A percentile compares a stretch with the other conserved stretches of the same genome.
These are phyloP conservation scores for Strobilomyces dryophilus DNA, from an alignment of 768 basidiomycete genomes.

Conservation along the genomic window DNA sequence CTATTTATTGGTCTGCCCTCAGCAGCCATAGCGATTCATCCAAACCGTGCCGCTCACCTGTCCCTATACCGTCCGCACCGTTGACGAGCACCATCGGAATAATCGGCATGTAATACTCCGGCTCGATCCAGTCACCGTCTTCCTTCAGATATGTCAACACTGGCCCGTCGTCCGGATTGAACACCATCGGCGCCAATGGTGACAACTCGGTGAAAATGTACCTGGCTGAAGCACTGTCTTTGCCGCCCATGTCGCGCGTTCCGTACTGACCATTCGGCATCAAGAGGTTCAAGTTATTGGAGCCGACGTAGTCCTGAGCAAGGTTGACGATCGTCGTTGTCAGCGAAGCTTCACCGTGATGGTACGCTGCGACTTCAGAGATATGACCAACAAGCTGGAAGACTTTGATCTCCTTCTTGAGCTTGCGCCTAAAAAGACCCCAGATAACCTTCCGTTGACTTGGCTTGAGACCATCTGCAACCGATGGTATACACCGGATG, in stretches of 20 bases:
- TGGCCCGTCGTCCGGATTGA: constrained; percentile 80
- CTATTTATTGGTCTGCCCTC: constrained; percentile 40
- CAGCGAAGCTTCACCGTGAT: constrained; percentile 91
- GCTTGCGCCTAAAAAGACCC: constrained; percentile 92
- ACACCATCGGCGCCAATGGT: constrained; percentile 69
- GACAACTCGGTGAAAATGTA: constrained; percentile 89
- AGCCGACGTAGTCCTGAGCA: constrained; percentile 92
- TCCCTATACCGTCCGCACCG: constrained; percentile 96
- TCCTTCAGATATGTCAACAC: constrained; percentile 83
- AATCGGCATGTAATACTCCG: constrained; percentile 90
- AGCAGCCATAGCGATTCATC: not conserved
- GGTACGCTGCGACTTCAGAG: constrained; percentile 90
- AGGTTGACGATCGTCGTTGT: constrained; percentile 87
- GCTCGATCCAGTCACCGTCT: constrained; percentile 83
- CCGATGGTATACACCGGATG: constrained; percentile 93
- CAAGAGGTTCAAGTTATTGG: constrained; percentile 91
- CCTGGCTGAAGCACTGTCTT: constrained; percentile 94
- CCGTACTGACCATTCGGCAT: constrained; percentile 92
- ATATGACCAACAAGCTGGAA: constrained; percentile 96
- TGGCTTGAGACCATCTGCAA: constrained; percentile 93
- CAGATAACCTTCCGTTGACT: constrained; percentile 97
- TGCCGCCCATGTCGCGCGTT: constrained; percentile 89
- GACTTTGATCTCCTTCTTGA: constrained; percentile 92
- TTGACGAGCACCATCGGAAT: constrained; percentile 88
- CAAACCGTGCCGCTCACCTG: constrained; percentile 51